Evolutionary conservation across 129 eudicot species (phyloP).

Genomic region (Pseudognaphalium luteoalbum): DNA sequence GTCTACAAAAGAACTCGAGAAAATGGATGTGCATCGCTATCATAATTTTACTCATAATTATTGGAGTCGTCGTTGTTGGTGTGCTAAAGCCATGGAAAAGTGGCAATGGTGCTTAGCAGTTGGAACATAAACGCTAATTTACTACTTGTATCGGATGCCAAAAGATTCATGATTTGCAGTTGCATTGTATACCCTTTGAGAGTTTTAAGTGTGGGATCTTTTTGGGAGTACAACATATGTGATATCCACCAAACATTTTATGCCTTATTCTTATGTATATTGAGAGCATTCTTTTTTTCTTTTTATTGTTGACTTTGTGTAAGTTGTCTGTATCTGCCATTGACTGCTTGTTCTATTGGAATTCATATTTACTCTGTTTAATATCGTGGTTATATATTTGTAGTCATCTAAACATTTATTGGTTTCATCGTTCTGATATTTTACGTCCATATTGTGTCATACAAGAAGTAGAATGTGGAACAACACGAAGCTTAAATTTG

Average conservation of each 20-base stretch:
- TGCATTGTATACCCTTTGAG: slow-evolving; percentile 5
- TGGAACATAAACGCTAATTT: not conserved
- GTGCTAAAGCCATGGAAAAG: slow-evolving; percentile 88
- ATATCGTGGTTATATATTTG: not conserved
- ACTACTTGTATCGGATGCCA: slow-evolving; percentile 19
- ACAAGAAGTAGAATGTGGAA: no score
- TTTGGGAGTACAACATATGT: slow-evolving; percentile 25
- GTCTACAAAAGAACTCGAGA: slow-evolving; percentile 67
- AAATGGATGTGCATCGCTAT: slow-evolving; percentile 97
- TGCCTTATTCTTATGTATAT: slow-evolving; percentile 37
- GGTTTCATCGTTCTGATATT: no score
- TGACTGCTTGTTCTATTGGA: not conserved
- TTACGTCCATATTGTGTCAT: no score
- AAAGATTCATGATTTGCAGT: slow-evolving; percentile 19
- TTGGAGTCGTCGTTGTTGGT: slow-evolving; percentile 68
- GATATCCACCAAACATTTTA: slow-evolving; percentile 11
- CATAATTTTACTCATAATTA: slow-evolving; percentile 66
- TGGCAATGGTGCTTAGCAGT: slow-evolving; percentile 61
- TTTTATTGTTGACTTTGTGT: slow-evolving; percentile 12
- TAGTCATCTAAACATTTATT: no score
- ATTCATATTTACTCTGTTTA: not conserved
- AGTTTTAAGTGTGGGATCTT: slow-evolving; percentile 29
- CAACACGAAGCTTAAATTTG: no score
- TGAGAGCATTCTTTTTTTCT: slow-evolving; percentile 21
- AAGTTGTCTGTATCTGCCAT: not conserved